Evolutionary conservation across 2,329 filamentous ascomycete genomes (phyloP).

Genomic region (Cordyceps militaris): DNA sequence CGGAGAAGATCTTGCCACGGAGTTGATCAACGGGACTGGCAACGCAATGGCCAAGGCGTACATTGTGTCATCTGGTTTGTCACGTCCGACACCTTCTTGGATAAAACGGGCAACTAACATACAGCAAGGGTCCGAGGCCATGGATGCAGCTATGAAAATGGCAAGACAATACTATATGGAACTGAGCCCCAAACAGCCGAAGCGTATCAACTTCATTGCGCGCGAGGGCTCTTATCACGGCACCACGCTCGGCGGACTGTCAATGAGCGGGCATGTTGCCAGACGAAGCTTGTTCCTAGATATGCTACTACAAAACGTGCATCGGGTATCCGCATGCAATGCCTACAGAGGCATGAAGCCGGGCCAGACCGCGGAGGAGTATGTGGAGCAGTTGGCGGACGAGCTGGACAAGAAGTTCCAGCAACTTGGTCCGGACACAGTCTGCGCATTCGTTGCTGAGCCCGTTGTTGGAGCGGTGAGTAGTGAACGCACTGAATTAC

Average conservation of each 20-base stretch:
- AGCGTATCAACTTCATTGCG: conserved; percentile 59
- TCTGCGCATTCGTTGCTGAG: conserved; percentile 66
- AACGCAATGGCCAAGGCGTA: conserved; percentile 28
- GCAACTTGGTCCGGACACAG: conserved; percentile 53
- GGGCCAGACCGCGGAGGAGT: conserved; percentile 48
- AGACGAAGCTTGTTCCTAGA: conserved; percentile 55
- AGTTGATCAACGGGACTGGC: conserved; percentile 25
- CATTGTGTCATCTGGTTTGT: conserved; percentile 29
- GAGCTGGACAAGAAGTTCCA: conserved; percentile 63
- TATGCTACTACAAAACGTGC: conserved; percentile 49
- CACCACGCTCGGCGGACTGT: conserved; percentile 59
- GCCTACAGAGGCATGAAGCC: conserved; percentile 49
- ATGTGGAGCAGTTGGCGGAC: conserved; percentile 51
- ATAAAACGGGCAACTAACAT: background rate
- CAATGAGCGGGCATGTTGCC: conserved; percentile 53
- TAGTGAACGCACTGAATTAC: too few relatives aligned
- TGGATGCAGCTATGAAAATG: conserved; percentile 39
- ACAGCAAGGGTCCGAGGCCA: conserved; percentile 42
- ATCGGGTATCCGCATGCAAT: conserved; percentile 58
- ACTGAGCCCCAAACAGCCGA: conserved; percentile 38
- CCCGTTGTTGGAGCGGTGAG: conserved; percentile 57
- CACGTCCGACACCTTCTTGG: background rate
- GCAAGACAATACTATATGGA: conserved; percentile 39
- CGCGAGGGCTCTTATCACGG: conserved; percentile 65
- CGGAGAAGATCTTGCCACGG: conserved; percentile 17